A percentile compares a stretch with the other conserved stretches of the same genome.
These are phyloP conservation scores for Solanum hybrid DNA, from an alignment of 305 asterid species.

Conservation along the genomic window DNA sequence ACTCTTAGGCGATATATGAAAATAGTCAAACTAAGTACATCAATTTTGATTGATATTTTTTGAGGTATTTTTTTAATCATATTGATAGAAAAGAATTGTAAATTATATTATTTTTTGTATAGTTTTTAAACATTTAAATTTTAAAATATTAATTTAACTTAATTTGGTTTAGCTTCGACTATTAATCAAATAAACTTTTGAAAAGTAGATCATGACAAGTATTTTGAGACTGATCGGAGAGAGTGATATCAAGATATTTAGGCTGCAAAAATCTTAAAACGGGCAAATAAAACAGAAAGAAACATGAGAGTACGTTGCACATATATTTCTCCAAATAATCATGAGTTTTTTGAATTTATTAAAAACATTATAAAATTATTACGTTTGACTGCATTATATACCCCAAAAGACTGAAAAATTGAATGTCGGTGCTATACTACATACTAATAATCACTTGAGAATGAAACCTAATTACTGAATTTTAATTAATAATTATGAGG, in stretches of 20 bases:
- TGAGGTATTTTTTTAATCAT: not conserved
- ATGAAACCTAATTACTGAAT: not conserved
- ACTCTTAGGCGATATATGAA: not conserved
- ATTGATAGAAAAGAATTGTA: not conserved
- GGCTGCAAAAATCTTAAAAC: not conserved
- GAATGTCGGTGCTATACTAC: constrained; percentile 5
- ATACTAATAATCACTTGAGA: not conserved
- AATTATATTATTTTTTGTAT: not conserved
- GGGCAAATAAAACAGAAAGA: not conserved
- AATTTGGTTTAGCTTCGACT: not conserved
- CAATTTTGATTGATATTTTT: not conserved
- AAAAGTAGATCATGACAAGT: not conserved
- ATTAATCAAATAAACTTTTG: not conserved
- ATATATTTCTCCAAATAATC: not conserved
- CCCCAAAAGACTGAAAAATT: not conserved
- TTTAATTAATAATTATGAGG: not conserved
- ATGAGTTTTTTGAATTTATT: not conserved
- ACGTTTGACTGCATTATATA: not conserved
- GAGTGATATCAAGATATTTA: not conserved
- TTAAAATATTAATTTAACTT: not conserved
- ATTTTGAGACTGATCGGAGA: not conserved
- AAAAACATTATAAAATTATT: not conserved
- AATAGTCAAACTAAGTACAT: not conserved
- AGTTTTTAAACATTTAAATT: not conserved
- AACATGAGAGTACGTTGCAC: not conserved